These are phyloP conservation scores for Penicillium cosmopolitanum DNA, from an alignment of 495 filamentous ascomycete genomes.

Conservation along the genomic window DNA sequence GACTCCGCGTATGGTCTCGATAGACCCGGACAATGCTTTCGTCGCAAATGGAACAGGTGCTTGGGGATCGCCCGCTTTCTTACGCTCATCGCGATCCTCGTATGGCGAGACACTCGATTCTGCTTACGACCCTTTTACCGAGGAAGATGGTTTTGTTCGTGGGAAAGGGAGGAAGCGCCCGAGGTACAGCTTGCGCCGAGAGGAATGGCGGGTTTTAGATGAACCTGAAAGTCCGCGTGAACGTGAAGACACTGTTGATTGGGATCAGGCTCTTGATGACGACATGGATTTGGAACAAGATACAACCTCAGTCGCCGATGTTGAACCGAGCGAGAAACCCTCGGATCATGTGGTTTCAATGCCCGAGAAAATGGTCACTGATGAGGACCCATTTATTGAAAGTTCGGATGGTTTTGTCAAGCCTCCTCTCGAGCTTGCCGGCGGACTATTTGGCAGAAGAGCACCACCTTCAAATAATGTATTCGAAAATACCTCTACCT, in stretches of 20 bases:
- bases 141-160: conserved; percentile 66
- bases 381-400: conserved; percentile 26
- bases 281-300: conserved; percentile 27
- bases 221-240: conserved; percentile 68
- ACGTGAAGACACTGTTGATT: conserved; percentile 34
- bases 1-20: conserved; percentile 27
- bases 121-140: conserved; percentile 67
- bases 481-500: conserved; percentile 5
- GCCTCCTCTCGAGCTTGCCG: conserved; percentile 24
- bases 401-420: conserved; percentile 23
- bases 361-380: conserved; percentile 17
- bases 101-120: conserved; percentile 62
- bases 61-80: conserved; percentile 78
- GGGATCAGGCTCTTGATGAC: conserved; percentile 42
- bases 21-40: conserved; percentile 8
- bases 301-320: conserved; percentile 20
- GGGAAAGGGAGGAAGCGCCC: conserved; percentile 72
- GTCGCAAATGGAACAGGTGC: conserved; percentile 12
- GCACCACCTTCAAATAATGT: conserved; percentile 8
- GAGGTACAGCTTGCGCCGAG: conserved; percentile 69
- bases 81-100: conserved; percentile 65
- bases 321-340: conserved; percentile 5
- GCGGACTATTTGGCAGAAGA: conserved; percentile 15
- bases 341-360: conserved; percentile 14
- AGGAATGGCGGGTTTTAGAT: conserved; percentile 71